Base-by-base conservation (phyloP, 73 alveolate genomes). In the Blepharisma japonicum region DNA sequence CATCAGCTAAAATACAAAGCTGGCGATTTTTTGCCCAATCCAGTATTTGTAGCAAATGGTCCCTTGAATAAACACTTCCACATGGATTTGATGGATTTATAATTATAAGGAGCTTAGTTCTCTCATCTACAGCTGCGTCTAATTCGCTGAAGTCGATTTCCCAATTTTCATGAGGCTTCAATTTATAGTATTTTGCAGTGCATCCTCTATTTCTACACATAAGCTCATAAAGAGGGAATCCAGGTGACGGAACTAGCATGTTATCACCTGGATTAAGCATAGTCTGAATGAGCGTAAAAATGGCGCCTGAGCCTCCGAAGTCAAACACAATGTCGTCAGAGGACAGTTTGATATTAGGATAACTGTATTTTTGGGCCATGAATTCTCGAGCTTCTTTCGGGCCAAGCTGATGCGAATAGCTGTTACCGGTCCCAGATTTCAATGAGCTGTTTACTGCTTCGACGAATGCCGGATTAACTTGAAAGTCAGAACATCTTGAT, bases 11-110 rank as follows among this genome's bases (percentile, higher is more conserved):
- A 47, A 97, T 71, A 18, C 94, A 88, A 68, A 97, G 49, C 77
- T 87, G 90, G 45, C 94, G 86, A 20, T 92, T 88, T 72, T 80
- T 50, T 21, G 83, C 81, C n/a, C 85, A 71, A 6, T 74, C 74
- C 11, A 95, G 77, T 32, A 97, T 91, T 45, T 97, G 90, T 47
- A 81, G 78, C 56, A 97, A 61, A 55, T 88, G 85, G 27, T 90
- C 95, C 49, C 82, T 70, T 14, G 93, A 83, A 55, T 95, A 83
- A 6, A 92, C 96, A 77, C 89, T 87, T 6, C 99, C 99, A 47
- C 98, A 92, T 1, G 99, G 99, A 71, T 97, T 97, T 27, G 99
- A 99, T 6, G 99, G 99, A 80, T 97, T 97, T 78, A 97, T 93
- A 53, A 93, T 95, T 4, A 93, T 98, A 55, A 95, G 76, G 7